phyloP scores from a whole-genome alignment of 352 stramenopile genomes.

The Elongisporangium anandrum region DNA sequence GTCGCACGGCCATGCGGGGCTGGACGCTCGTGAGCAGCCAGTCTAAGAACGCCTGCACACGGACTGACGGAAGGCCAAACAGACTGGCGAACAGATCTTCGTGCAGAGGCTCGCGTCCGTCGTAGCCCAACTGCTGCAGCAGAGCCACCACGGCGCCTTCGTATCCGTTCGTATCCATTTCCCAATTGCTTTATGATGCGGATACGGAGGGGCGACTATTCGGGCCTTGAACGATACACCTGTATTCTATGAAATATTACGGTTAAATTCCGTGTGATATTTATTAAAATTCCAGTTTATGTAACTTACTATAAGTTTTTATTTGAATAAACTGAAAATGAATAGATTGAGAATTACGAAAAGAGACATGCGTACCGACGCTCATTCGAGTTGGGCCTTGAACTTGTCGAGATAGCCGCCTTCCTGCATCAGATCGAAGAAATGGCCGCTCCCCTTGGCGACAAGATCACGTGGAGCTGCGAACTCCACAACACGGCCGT shows the following conservation, averaged over 20 bases:
- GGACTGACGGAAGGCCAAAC: slow-evolving; percentile 33
- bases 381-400: too few relatives aligned
- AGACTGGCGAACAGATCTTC: slow-evolving; percentile 29
- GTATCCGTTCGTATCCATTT: slow-evolving; percentile 9
- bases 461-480: slow-evolving; percentile 55
- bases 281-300: too few relatives aligned
- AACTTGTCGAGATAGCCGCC: slow-evolving; percentile 15
- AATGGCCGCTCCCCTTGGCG: slow-evolving; percentile 9
- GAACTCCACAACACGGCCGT: slow-evolving; percentile 59
- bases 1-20: slow-evolving; percentile 23
- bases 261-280: too few relatives aligned
- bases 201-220: too few relatives aligned
- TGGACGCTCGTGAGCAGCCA: slow-evolving; percentile 29
- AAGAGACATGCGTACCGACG: too few relatives aligned
- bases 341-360: too few relatives aligned
- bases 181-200: too few relatives aligned
- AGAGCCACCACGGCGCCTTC: slow-evolving; percentile 25
- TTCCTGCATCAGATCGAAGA: slow-evolving; percentile 19
- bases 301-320: too few relatives aligned
- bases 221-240: neutral
- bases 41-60: slow-evolving; percentile 38
- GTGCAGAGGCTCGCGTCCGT: slow-evolving; percentile 17
- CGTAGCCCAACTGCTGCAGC: slow-evolving; percentile 31
- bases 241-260: too few relatives aligned
- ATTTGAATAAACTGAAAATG: too few relatives aligned